phyloP scores from a whole-genome alignment of 495 filamentous ascomycete species.

The Lasiosphaeria ovina region DNA sequence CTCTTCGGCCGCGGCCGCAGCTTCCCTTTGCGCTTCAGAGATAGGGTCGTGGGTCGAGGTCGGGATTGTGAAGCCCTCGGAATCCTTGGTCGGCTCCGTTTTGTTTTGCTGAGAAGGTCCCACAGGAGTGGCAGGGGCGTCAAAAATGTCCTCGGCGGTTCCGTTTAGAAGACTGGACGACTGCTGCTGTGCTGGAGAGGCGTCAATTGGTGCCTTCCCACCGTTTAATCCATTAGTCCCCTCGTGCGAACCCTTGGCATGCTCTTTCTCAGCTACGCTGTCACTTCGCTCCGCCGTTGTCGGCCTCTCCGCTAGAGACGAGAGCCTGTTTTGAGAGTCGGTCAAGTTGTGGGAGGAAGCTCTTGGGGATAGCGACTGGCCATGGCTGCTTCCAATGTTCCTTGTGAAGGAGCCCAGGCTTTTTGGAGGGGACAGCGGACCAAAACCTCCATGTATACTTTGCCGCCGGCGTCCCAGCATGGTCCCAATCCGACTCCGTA shows the following conservation, averaged over 20 bases:
- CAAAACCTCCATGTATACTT: slow-evolving; percentile 54
- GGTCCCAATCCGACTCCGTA: slow-evolving; percentile 72
- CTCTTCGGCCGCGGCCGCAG: slow-evolving; percentile 57
- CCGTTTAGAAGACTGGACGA: slow-evolving; percentile 37
- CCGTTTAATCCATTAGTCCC: slow-evolving; percentile 42
- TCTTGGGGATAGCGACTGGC: slow-evolving; percentile 47
- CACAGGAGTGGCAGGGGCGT: slow-evolving; percentile 46
- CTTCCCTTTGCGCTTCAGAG: slow-evolving; percentile 77
- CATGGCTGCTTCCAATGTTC: slow-evolving; percentile 49
- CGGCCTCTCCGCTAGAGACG: slow-evolving; percentile 50
- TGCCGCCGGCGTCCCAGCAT: slow-evolving; percentile 68
- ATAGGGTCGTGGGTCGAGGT: slow-evolving; percentile 73
- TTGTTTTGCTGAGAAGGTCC: slow-evolving; percentile 44
- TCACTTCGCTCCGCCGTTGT: slow-evolving; percentile 29
- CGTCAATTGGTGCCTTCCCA: slow-evolving; percentile 30
- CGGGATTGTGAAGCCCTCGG: slow-evolving; percentile 69
- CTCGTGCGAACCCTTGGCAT: slow-evolving; percentile 39
- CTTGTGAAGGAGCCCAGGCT: slow-evolving; percentile 52
- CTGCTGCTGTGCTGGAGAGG: slow-evolving; percentile 10
- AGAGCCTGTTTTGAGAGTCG: slow-evolving; percentile 50
- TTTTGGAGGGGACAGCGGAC: slow-evolving; percentile 45
- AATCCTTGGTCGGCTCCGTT: slow-evolving; percentile 46
- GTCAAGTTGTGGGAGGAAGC: slow-evolving; percentile 55
- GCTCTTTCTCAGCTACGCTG: slow-evolving; percentile 27
- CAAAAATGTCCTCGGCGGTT: slow-evolving; percentile 40